These are phyloP conservation scores for Fusarium multiceps DNA, from an alignment of 2,329 filamentous ascomycete species.

Conservation along the genomic window DNA sequence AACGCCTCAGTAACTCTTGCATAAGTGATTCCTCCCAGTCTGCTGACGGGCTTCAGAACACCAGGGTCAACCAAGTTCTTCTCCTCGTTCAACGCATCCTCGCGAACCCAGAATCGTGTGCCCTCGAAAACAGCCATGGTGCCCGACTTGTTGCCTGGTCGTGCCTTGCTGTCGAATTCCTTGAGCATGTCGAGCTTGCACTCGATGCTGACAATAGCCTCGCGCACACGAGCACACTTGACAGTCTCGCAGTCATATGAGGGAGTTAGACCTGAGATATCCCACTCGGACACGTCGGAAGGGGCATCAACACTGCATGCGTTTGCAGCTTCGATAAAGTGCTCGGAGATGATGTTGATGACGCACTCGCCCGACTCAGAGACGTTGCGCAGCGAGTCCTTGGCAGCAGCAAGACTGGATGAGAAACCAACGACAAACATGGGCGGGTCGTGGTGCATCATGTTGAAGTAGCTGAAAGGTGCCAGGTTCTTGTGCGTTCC, in stretches of 20 bases:
- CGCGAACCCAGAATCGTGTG: slow-evolving; percentile 86
- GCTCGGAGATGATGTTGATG: slow-evolving; percentile 89
- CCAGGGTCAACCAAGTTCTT: slow-evolving; percentile 78
- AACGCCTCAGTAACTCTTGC: slow-evolving; percentile 74
- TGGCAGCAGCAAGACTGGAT: slow-evolving; percentile 63
- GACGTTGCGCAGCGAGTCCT: slow-evolving; percentile 84
- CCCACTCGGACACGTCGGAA: slow-evolving; percentile 82
- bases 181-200: slow-evolving; percentile 77
- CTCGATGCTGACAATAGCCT: slow-evolving; percentile 87
- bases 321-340: slow-evolving; percentile 89
- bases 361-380: slow-evolving; percentile 78
- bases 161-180: slow-evolving; percentile 80
- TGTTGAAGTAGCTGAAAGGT: slow-evolving; percentile 87
- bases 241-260: slow-evolving; percentile 73
- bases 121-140: slow-evolving; percentile 84
- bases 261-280: slow-evolving; percentile 78
- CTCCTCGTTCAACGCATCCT: slow-evolving; percentile 87
- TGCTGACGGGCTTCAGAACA: slow-evolving; percentile 78
- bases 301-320: slow-evolving; percentile 82
- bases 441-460: slow-evolving; percentile 88
- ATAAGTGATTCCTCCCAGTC: slow-evolving; percentile 90
- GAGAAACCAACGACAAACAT: slow-evolving; percentile 75
- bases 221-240: slow-evolving; percentile 77
- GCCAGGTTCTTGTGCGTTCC: slow-evolving; percentile 78
- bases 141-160: slow-evolving; percentile 78